phyloP scores from a whole-genome alignment of 257 asterid species.

The Rhazya stricta region DNA sequence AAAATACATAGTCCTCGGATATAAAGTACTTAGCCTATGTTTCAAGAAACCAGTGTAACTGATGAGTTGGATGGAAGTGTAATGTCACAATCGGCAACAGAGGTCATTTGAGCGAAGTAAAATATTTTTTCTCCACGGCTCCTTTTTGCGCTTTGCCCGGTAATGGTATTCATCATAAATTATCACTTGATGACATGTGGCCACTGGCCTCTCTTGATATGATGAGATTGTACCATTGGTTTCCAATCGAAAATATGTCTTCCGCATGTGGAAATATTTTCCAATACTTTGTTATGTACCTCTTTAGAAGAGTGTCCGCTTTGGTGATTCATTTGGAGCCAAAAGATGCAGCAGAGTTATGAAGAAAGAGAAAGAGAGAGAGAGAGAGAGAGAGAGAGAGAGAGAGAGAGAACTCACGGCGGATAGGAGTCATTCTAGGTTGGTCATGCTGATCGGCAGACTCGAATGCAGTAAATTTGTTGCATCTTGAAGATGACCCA shows the following conservation, averaged over 20 bases:
- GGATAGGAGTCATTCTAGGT: conserved; percentile 12
- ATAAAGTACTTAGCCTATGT: conserved; percentile 2
- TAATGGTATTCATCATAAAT: background rate
- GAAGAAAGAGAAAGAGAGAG: background rate
- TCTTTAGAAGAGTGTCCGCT: background rate
- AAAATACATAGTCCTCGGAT: conserved; percentile 5
- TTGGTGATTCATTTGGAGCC: background rate
- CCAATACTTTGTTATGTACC: background rate
- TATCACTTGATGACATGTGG: background rate
- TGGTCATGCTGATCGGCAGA: background rate
- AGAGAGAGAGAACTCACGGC: background rate
- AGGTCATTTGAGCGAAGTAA: background rate
- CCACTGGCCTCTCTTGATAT: background rate
- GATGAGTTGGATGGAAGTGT: conserved; percentile 13
- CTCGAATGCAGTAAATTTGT: conserved; percentile 11
- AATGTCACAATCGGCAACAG: conserved; percentile 5
- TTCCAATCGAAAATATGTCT: background rate
- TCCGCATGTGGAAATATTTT: conserved; percentile 9
- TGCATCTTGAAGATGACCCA: conserved; percentile 8
- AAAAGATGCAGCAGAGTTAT: background rate
- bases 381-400: background rate
- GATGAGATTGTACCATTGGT: background rate
- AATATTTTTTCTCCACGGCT: too few relatives aligned
- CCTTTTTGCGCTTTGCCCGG: background rate
- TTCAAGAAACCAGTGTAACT: conserved; percentile 1